Base-by-base conservation (phyloP, 2,329 filamentous ascomycete species). In the Nigrograna mackinnonii region DNA sequence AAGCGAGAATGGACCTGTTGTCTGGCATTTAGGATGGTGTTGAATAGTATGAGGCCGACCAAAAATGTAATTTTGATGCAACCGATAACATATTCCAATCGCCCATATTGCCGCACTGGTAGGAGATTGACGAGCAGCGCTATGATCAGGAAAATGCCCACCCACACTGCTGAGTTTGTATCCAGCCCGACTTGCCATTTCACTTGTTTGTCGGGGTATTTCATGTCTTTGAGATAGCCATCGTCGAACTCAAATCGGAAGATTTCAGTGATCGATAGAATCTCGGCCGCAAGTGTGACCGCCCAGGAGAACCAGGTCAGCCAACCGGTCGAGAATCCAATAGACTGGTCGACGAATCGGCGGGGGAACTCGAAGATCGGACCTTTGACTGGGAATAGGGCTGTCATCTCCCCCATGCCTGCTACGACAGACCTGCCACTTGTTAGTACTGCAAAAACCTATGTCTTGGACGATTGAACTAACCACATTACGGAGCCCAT, bases 51-150 rank as follows among this genome's bases (percentile, higher is more conserved):
- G 24, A 74, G 44, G 6, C 66, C 52, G 17, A 66, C 60, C 28
- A 75, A 68, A 43, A 72, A 72, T 33, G 85, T 74, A 33, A 96
- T 82, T 66, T 96, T 96, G 68, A 96, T 74, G 37, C 90, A 80
- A 9, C 87, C 87, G 62, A 95, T 92, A 40, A 89, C 75, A 54
- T 95, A 95, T 62, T 95, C 89, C 7, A 88, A 87, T 67, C 95
- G 89, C 57, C 89, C 90, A 56, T 94, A 95, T 22, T 86, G 87
- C 57, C 86, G 86, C 43, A 96, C 86, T 22, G 91, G 90, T 58
- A 92, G 94, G 48, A 96, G 68, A 62, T 96, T 96, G 68, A 96
- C 94, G 20, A 70, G 54, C 21, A 92, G 77, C 51, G 95, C 91
- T 39, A 85, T 57, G 12, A 83, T 46, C 45, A 94, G 80, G 66